phyloP scores from a whole-genome alignment of 441 rosid species.

The Populus trichocarpa region DNA sequence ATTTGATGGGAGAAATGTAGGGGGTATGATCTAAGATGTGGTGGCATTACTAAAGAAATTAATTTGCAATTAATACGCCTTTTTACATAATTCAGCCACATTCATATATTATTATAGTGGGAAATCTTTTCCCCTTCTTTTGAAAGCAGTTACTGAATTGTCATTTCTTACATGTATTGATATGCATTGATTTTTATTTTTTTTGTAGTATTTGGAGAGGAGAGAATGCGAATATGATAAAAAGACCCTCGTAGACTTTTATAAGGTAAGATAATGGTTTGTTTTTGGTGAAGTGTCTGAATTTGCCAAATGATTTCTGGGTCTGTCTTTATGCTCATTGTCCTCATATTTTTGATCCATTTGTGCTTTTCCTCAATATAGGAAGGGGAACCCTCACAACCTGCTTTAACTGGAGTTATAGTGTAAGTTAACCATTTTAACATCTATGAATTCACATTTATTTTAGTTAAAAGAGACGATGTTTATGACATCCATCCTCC shows the following conservation, averaged over 20 bases:
- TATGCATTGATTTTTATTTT: constrained; percentile 11
- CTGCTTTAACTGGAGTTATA: constrained; percentile 69
- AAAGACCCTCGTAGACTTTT: constrained; percentile 73
- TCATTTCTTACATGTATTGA: background rate
- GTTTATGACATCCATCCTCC: too few relatives aligned
- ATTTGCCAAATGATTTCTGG: background rate
- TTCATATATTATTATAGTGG: background rate
- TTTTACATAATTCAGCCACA: background rate
- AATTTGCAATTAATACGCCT: background rate
- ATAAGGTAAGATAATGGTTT: constrained; percentile 45
- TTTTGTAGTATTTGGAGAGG: constrained; percentile 34
- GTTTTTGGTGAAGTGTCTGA: background rate
- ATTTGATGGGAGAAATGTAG: background rate
- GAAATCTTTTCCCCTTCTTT: background rate
- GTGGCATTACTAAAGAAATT: background rate
- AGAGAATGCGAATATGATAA: constrained; percentile 93
- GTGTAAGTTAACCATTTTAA: constrained; percentile 51
- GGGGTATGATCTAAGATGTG: background rate
- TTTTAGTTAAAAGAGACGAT: background rate
- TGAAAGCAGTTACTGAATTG: background rate
- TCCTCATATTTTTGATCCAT: background rate
- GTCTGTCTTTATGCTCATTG: background rate
- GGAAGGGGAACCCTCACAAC: constrained; percentile 60
- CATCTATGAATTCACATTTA: background rate
- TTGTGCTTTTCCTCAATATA: constrained; percentile 12